Evolutionary conservation across 2,329 filamentous ascomycete species (phyloP).

Genomic region (Epichloe hybrida): DNA sequence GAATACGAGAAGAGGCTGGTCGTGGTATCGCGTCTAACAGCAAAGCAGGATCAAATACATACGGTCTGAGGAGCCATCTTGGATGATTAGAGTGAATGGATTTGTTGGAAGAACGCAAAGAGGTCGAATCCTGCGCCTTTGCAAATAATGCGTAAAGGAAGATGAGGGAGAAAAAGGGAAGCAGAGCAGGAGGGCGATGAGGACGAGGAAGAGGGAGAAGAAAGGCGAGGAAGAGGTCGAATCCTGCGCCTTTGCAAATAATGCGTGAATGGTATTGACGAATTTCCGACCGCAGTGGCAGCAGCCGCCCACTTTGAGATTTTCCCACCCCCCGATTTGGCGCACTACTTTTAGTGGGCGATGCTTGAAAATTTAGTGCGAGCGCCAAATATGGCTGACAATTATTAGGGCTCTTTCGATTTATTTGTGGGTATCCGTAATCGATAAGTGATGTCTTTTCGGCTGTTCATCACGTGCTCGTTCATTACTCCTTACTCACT

Average conservation of each 20-base stretch:
- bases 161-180: too few relatives aligned
- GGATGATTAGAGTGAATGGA: slow-evolving; percentile 16
- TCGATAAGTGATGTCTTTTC: not conserved
- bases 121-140: slow-evolving; percentile 71
- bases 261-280: not conserved
- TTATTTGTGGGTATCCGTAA: slow-evolving; percentile 5
- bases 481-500: too few relatives aligned
- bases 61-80: slow-evolving; percentile 82
- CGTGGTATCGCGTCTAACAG: slow-evolving; percentile 47
- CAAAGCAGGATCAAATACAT: slow-evolving; percentile 83
- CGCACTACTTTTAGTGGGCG: not conserved
- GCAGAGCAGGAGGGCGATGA: too few relatives aligned
- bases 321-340: not conserved
- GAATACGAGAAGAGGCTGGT: not conserved
- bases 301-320: not conserved
- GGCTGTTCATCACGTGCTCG: too few relatives aligned
- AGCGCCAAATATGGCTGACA: slow-evolving; percentile 11
- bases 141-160: slow-evolving; percentile 3
- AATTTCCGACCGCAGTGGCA: not conserved
- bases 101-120: slow-evolving; percentile 38
- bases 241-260: too few relatives aligned
- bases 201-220: too few relatives aligned
- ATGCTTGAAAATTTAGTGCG: slow-evolving; percentile 15
- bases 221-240: too few relatives aligned
- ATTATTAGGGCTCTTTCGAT: slow-evolving; percentile 20